Base-by-base conservation (phyloP, 116 monocot species). In the Iris pallida region DNA sequence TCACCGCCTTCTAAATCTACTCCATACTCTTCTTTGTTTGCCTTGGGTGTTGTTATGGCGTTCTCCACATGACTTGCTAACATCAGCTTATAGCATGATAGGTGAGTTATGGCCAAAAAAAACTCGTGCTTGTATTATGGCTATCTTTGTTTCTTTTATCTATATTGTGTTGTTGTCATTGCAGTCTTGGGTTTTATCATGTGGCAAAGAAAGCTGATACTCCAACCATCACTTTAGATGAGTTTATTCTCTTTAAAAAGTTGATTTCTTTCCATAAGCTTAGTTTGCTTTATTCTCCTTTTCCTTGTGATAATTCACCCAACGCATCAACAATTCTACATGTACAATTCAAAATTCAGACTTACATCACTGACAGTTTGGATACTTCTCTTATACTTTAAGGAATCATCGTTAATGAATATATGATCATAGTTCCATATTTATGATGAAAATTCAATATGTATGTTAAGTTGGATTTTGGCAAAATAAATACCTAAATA, bases 201-300 rank as follows among this genome's bases (percentile, higher is more conserved):
- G 88, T 92, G 92, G 85, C 92, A 9, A 92, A 92, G 80, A 86
- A 88, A 60, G 78, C 92, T 18, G 92, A 86, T 14, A 92, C 88
- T 42, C 92, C 92, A 63, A 88, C 92, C 20, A 92, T 92, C 66
- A 83, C 85, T 63, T 66, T 88, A 13, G 83, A 81, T 19, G 92
- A 92, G 65, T 92, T 88, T 64, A n/a, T 86, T 44, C 68, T 86
- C 70, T 88, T 88, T 17, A 60, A 61, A n/a, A 92, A 86, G 66
- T 83, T 58, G 61, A 71, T 92, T 63, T 81, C 92, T 16, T 42
- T 75, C 4, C 80, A 81, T 47, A 92, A 92, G 92, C 87, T 87
- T 18, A 9, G 45, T 42, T 40, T 5, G 54, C 6, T 47, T 16
- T 57, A 58, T 15, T 41, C 47, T 65, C 11, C 3, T 30, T 47